Evolutionary conservation across 257 asterid genomes (phyloP), one percentile per base, ranked within the genome.

Genomic region (Scutellaria minor): DNA sequence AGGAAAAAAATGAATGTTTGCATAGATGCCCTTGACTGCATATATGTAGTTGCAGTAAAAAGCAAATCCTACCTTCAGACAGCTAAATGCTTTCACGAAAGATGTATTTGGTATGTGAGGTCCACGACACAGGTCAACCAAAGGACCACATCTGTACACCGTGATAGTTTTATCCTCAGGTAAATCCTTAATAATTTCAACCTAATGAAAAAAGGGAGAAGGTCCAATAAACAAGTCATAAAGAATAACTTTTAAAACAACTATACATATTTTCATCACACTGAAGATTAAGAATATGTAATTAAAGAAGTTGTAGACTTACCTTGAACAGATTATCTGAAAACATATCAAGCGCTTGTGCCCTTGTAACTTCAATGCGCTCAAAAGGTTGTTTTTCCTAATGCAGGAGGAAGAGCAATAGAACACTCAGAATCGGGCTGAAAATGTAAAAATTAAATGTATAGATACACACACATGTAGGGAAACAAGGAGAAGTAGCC

Each of bases 61-160:
- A 66, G 48, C 40, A 51, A 42, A 78, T 66, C 83, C 79, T 66
- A 95, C 99, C 97, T 95, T 90, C 83, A 89, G 77, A 80, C 99
- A 95, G 70, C 88, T 75, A 79, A 95, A 85, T 56, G 99, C 98
- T 83, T 95, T 95, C 79, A 90, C 98, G 75, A 92, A 90, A 68
- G 98, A 88, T 47, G 98, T 90, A 76, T 85, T 95, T 52, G 99
- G 99, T 73, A 95, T 92, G 78, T 95, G 99, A 5, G 99, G 99
- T 54, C 99, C 99, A 77, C 98, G 96, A 64, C 99, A 95, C 59
- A 92, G 88, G 85, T 95, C 98, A 70, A 95, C 96, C 84, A 95
- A 84, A 41, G 97, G 97, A 62, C 99, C 99, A 75, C 99, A 95
- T 84, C 99, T 81, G 77, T 92, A 95, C 39, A 95, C 99, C 2